Base-by-base conservation (phyloP, 1,139 yeast species). In the Debaryomyces nepalensis region DNA sequence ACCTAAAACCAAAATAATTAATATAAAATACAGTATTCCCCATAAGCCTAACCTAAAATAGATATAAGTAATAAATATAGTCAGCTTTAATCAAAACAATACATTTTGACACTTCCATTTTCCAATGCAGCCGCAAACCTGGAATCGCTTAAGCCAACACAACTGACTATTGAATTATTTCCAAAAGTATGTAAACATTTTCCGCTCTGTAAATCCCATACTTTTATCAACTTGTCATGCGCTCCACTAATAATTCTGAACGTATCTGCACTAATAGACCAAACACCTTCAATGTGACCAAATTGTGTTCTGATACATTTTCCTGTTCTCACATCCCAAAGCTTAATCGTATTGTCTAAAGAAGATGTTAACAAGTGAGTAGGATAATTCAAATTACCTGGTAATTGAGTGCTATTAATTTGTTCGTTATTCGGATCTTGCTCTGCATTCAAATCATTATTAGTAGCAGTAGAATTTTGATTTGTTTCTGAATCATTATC, bases 281-380 rank as follows among this genome's bases (percentile, higher is more conserved):
- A 91, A 14, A 93, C 96, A 14, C 98, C 98, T 64, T 93, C 98
- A 42, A 91, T 89, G 58, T 93, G 99, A 4, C 99, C 99, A 66
- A 91, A 91, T 61, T 93, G 91, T 0, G 99, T 91, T 44, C 97
- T 75, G 14, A 89, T 81, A 58, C 98, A 91, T 61, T 81, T 81
- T 3, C 97, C 97, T 0, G 95, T 80, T 48, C 75, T 73, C 26
- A 90, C 84, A 54, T 90, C 95, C 98, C 98, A 93, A 37, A 93
- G 66, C 61, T 91, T 90, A 59, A 93, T 89, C 10, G 98, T 91
- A 62, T 90, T 91, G 63, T 93, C 99, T 42, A 93, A 70, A 0
- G 97, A 89, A 6, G 95, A 89, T 0, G 97, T 85, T 27, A 93
- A 66, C 41, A 93, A 63, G 63, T 91, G 96, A 0, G 96, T 86